phyloP scores from a whole-genome alignment of 2,329 filamentous ascomycete species.

The Talaromyces sp. region DNA sequence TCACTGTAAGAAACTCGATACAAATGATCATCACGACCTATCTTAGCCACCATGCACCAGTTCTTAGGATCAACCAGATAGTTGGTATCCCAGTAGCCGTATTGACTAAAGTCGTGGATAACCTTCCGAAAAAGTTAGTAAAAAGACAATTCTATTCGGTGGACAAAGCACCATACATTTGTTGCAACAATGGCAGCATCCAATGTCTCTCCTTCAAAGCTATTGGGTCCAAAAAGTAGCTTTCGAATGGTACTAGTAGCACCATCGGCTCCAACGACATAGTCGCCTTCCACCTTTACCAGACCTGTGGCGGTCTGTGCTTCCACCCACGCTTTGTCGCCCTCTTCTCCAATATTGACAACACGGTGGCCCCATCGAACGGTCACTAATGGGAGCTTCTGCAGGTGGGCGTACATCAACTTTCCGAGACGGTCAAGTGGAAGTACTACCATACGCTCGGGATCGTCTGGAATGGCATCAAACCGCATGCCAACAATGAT shows the following conservation, averaged over 20 bases:
- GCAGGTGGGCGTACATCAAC: constrained; percentile 37
- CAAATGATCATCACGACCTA: constrained; percentile 51
- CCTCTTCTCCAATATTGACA: constrained; percentile 44
- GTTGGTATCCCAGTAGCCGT: constrained; percentile 33
- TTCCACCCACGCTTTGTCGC: constrained; percentile 24
- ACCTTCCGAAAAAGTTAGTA: constrained; percentile 37
- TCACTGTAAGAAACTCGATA: constrained; percentile 63
- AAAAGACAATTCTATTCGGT: neutral
- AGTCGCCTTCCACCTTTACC: constrained; percentile 39
- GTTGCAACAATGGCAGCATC: constrained; percentile 58
- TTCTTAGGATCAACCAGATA: constrained; percentile 59
- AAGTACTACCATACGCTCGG: constrained; percentile 37
- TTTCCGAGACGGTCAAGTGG: constrained; percentile 39
- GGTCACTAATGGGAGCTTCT: constrained; percentile 26
- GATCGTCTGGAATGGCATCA: constrained; percentile 14
- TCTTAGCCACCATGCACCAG: constrained; percentile 59
- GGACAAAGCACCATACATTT: constrained; percentile 42
- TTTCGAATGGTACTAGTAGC: constrained; percentile 36
- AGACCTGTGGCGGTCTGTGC: constrained; percentile 12
- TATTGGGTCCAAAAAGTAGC: constrained; percentile 37
- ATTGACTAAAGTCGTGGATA: constrained; percentile 56
- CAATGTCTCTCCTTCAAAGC: constrained; percentile 56
- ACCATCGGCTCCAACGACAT: constrained; percentile 55
- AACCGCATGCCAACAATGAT: constrained; percentile 22
- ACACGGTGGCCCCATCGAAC: constrained; percentile 47